Percentiles rank a stretch among this genome's conserved stretches.
These are phyloP conservation scores for Skeletonema potamos DNA, from an alignment of 108 stramenopile genomes.

Conservation along the genomic window DNA sequence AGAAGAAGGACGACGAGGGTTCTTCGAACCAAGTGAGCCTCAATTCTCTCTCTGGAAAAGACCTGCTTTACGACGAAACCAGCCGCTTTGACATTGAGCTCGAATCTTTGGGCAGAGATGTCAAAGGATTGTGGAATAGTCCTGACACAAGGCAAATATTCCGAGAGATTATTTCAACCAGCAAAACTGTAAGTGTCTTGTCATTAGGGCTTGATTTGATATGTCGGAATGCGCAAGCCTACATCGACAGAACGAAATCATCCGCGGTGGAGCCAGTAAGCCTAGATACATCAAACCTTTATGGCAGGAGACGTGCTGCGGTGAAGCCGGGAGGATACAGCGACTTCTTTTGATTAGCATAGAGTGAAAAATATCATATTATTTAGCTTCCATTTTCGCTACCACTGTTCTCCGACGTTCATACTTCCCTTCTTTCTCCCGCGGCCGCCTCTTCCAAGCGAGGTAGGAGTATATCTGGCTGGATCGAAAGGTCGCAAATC, in stretches of 20 bases:
- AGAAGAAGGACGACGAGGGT: neutral
- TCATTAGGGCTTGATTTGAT: slow-evolving; percentile 77
- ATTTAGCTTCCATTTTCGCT: slow-evolving; percentile 12
- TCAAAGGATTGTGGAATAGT: slow-evolving; percentile 79
- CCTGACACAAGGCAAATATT: slow-evolving; percentile 66
- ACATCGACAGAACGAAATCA: slow-evolving; percentile 51
- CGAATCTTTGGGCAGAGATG: slow-evolving; percentile 68
- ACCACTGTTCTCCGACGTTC: slow-evolving; percentile 88
- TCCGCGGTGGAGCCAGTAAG: slow-evolving; percentile 24
- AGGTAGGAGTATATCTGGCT: slow-evolving; percentile 59
- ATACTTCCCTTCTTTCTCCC: slow-evolving; percentile 68
- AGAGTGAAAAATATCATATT: neutral
- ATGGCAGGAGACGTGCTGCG: slow-evolving; percentile 39
- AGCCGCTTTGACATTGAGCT: slow-evolving; percentile 80
- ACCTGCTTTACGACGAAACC: slow-evolving; percentile 54
- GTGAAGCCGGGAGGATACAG: slow-evolving; percentile 44
- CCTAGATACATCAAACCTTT: neutral
- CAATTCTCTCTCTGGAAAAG: slow-evolving; percentile 40
- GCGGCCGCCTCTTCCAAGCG: slow-evolving; percentile 53
- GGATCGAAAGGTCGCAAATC: slow-evolving; percentile 77
- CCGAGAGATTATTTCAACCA: slow-evolving; percentile 63
- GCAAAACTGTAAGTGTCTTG: slow-evolving; percentile 69
- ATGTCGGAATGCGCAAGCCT: slow-evolving; percentile 66
- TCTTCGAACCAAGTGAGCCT: slow-evolving; percentile 1
- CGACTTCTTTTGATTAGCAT: slow-evolving; percentile 36